Evolutionary conservation across 177 flowering plant genomes (phyloP), one percentile per base, ranked within the genome.

Genomic region (Vitis hybrid): DNA sequence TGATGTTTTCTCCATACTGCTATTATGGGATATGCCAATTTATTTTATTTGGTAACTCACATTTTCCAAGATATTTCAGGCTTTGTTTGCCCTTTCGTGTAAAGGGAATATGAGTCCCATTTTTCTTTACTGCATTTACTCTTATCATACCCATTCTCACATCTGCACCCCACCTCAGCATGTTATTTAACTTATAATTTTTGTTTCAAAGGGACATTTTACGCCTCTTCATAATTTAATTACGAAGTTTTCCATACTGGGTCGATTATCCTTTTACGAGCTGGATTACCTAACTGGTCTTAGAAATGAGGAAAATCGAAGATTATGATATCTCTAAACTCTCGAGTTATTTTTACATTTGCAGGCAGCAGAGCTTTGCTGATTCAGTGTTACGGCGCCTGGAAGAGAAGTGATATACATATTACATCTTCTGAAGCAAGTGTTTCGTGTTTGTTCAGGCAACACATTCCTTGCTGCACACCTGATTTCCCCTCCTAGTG

Each of bases 321-420:
- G 57, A 54, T 54, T 15, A 54, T 13, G 17, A 54, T 14, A 13
- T 54, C 57, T 54, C 57, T 15, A 4, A 54, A 17, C 55, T 14
- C 51, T 33, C 8, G 17, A 33, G 51, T 7, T 66, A 24, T 11
- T 58, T 69, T 72, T 67, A 18, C 44, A 74, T 72, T 68, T 71
- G 51, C 86, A 90, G 95, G 89, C 95, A 88, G 77, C 85, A 81
- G 64, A 84, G 76, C 76, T 90, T 90, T 75, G 88, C 92, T 0
- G 94, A 88, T 61, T 82, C 89, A 1, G 80, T 90, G 68, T 80
- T 90, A 14, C 72, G 67, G 54, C 86, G 88, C n/a, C 70, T 87
- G 65, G 90, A 87, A 76, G 87, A 84, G 55, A 79, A 78, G 58
- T 83, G 83, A 87, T 69, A 5, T 12, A 1, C 12, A 5, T 18